Conservation (phyloP, 306 rosid species). For the Chamaecrista fasciculata region DNA sequence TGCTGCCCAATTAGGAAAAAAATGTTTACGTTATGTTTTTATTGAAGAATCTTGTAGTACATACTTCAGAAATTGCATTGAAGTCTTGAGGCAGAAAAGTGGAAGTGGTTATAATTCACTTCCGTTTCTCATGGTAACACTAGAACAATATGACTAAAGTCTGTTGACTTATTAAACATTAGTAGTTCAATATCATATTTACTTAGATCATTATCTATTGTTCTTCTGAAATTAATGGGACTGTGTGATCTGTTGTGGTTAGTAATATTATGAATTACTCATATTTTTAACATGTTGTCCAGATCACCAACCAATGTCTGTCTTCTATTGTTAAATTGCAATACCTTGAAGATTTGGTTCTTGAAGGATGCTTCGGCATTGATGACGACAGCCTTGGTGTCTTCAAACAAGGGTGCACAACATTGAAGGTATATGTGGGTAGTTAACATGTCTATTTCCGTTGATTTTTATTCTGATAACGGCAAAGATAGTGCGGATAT, state of each 20-base stretch:
- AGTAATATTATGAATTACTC: neutral
- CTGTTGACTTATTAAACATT: neutral
- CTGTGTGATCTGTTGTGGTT: constrained; percentile 23
- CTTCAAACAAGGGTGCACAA: constrained; percentile 66
- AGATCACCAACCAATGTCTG: constrained; percentile 87
- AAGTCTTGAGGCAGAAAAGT: too few relatives aligned
- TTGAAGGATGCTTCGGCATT: constrained; percentile 88
- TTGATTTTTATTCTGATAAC: neutral
- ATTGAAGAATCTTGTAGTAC: too few relatives aligned
- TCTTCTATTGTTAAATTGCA: constrained; percentile 70
- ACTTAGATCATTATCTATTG: neutral
- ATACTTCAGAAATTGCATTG: too few relatives aligned
- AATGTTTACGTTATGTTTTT: too few relatives aligned
- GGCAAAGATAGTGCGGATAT: neutral
- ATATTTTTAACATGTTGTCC: constrained; percentile 22
- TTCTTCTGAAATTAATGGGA: constrained; percentile 12
- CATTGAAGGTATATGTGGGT: constrained; percentile 65
- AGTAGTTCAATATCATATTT: neutral
- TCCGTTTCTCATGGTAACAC: neutral
- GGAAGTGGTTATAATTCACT: neutral
- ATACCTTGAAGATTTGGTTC: constrained; percentile 76
- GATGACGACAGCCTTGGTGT: constrained; percentile 62
- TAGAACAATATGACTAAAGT: neutral
- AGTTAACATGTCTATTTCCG: constrained; percentile 24
- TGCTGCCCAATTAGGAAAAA: neutral